Evolutionary conservation across 2,329 filamentous ascomycete genomes (phyloP).

Genomic region (Emericellopsis atlantica): DNA sequence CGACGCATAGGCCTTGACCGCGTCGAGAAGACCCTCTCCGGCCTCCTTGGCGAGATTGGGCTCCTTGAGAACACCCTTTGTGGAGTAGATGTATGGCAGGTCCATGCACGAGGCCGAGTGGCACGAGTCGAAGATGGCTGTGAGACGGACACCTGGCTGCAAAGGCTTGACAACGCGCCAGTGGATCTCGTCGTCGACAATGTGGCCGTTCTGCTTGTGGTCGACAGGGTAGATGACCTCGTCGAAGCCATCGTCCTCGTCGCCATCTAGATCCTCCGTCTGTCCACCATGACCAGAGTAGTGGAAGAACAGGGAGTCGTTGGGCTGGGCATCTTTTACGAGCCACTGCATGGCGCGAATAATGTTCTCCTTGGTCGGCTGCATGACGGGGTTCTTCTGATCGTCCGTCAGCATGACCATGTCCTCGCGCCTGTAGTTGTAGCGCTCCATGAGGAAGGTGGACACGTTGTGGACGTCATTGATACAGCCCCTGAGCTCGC

Average conservation of each 20-base stretch:
- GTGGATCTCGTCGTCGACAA: conserved; percentile 71
- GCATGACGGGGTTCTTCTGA: conserved; percentile 54
- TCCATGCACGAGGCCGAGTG: conserved; percentile 70
- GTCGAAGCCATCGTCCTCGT: conserved; percentile 67
- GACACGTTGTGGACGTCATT: conserved; percentile 73
- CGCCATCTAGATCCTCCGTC: conserved; percentile 59
- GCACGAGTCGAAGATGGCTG: conserved; percentile 72
- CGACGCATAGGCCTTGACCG: conserved; percentile 67
- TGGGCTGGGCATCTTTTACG: conserved; percentile 56
- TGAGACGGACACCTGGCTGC: conserved; percentile 70
- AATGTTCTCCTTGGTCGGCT: conserved; percentile 67
- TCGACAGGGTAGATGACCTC: conserved; percentile 73
- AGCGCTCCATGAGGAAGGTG: conserved; percentile 52
- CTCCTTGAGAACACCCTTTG: conserved; percentile 69
- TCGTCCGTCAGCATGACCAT: conserved; percentile 73
- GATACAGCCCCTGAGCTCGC: conserved; percentile 65
- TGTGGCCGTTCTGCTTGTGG: conserved; percentile 55
- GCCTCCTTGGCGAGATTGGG: conserved; percentile 73
- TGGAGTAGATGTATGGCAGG: conserved; percentile 69
- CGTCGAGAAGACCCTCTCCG: conserved; percentile 56
- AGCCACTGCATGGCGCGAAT: conserved; percentile 66
- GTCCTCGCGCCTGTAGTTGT: conserved; percentile 63
- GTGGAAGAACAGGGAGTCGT: conserved; percentile 68
- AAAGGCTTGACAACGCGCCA: conserved; percentile 65
- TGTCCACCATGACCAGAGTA: conserved; percentile 70